phyloP scores from a whole-genome alignment of 2,329 filamentous ascomycete genomes.

The Calonectria pauciramosa region DNA sequence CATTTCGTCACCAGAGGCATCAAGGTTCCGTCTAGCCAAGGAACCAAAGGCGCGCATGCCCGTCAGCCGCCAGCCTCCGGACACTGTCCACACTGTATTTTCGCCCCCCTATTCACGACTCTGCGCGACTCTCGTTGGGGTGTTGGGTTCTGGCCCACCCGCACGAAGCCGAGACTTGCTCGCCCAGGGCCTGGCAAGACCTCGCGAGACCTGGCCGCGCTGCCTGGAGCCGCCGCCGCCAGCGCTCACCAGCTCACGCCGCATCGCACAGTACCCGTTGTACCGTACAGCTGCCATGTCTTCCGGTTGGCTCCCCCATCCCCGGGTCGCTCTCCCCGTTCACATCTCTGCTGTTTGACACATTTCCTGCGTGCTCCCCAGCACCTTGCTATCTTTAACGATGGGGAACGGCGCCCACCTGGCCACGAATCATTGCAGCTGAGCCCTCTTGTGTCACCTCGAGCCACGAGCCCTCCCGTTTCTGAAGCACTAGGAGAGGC shows the following conservation, averaged over 20 bases:
- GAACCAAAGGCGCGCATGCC: constrained; percentile 6
- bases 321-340: constrained; percentile 12
- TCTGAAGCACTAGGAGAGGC: not conserved
- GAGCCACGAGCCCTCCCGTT: not conserved
- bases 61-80: not conserved
- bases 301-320: constrained; percentile 27
- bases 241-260: not conserved
- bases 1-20: constrained; percentile 10
- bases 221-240: not conserved
- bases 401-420: constrained; percentile 2
- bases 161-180: constrained; percentile 8
- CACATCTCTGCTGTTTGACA: not conserved
- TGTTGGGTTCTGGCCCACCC: constrained; percentile 7
- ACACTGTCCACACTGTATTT: constrained; percentile 20
- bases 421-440: constrained; percentile 2
- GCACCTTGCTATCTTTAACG: not conserved
- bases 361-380: not conserved
- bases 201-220: not conserved
- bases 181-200: not conserved
- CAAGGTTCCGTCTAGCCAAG: constrained; percentile 12
- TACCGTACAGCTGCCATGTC: constrained; percentile 11
- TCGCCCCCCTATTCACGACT: not conserved
- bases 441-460: constrained; percentile 4
- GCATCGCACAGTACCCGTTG: constrained; percentile 12
- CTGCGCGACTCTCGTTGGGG: not conserved